Conservation (phyloP, 108 stramenopile genomes). For the Cyclostephanos invisitatus region DNA sequence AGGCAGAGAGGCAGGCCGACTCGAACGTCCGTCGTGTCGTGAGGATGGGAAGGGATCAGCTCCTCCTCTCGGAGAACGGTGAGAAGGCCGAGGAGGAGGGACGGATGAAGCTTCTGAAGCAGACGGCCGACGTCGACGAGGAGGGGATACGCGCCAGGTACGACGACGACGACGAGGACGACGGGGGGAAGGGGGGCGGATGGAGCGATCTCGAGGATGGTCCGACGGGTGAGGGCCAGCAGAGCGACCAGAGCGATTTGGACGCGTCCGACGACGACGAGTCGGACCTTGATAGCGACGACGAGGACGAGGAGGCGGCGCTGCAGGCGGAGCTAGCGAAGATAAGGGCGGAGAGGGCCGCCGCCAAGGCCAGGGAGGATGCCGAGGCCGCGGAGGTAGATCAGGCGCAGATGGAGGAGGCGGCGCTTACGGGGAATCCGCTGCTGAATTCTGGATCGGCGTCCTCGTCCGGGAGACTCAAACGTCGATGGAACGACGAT, state of each 20-base stretch:
- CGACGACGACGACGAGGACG: slow-evolving; percentile 61
- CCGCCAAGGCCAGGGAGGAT: slow-evolving; percentile 70
- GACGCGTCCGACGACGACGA: slow-evolving; percentile 68
- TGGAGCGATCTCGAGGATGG: slow-evolving; percentile 57
- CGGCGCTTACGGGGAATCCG: slow-evolving; percentile 88
- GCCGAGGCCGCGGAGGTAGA: slow-evolving; percentile 76
- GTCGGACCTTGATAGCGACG: slow-evolving; percentile 70
- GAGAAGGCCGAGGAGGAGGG: slow-evolving; percentile 66
- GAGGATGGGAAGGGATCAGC: slow-evolving; percentile 38
- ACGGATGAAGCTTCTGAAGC: slow-evolving; percentile 68
- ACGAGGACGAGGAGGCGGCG: slow-evolving; percentile 92
- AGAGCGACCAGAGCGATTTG: slow-evolving; percentile 59
- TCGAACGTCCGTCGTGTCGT: slow-evolving; percentile 46
- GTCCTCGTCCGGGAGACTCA: slow-evolving; percentile 58
- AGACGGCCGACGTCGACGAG: slow-evolving; percentile 83
- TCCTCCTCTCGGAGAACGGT: slow-evolving; percentile 43
- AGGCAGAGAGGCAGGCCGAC: slow-evolving; percentile 63
- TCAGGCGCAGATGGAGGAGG: slow-evolving; percentile 78
- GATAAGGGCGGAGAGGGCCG: slow-evolving; percentile 87
- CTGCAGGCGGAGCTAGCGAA: slow-evolving; percentile 92
- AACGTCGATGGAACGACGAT: slow-evolving; percentile 96
- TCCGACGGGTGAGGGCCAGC: slow-evolving; percentile 7
- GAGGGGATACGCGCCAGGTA: slow-evolving; percentile 55
- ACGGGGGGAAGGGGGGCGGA: slow-evolving; percentile 44
- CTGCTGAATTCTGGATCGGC: slow-evolving; percentile 54